Base-by-base conservation (phyloP, 345 rosid genomes). In the Eucalyptus tenuipes region DNA sequence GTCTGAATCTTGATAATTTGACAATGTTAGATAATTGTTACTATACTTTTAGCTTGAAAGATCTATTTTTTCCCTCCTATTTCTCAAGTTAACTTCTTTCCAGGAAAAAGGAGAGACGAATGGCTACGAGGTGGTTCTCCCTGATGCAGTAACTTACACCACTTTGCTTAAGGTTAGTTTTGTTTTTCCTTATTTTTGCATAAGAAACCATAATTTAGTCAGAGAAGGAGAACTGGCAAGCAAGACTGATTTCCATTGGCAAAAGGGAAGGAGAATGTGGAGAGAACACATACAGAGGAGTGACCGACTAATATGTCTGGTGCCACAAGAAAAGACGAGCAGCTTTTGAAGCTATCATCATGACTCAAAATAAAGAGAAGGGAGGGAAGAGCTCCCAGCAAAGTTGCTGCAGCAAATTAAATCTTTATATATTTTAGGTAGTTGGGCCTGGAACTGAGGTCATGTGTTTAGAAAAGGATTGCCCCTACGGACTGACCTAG, bases 71-170 rank as follows among this genome's bases (percentile, higher is more conserved):
- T 84, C 90, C 45, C 85, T 66, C 29, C 87, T 87, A 49, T 86
- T 48, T 85, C 87, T 87, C 84, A 49, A 48, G 37, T 88, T 64
- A 79, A 81, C 49, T 33, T 40, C 47, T 40, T 87, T 90, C 89
- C 91, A 96, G 98, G 97, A 91, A 64, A 94, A 91, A 79, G 92
- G 94, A 89, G 93, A 88, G 91, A 88, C 12, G 71, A 89, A 68
- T 84, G 86, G 89, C 82, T 68, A 88, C 12, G 86, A 86, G 64
- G 88, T 88, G 89, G 90, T 93, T 91, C 89, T 79, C 86, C 98
- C 97, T 47, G 96, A 95, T 91, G 90, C 90, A 90, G 87, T 93
- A 90, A 95, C 98, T 66, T 95, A 94, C 88, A 93, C 96, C 87
- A 94, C 95, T 75, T 92, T 96, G 87, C 92, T 95, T 42, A 92